These are phyloP conservation scores for Carex pumila DNA, from an alignment of 176 grass and related monocot genomes.

Conservation along the genomic window DNA sequence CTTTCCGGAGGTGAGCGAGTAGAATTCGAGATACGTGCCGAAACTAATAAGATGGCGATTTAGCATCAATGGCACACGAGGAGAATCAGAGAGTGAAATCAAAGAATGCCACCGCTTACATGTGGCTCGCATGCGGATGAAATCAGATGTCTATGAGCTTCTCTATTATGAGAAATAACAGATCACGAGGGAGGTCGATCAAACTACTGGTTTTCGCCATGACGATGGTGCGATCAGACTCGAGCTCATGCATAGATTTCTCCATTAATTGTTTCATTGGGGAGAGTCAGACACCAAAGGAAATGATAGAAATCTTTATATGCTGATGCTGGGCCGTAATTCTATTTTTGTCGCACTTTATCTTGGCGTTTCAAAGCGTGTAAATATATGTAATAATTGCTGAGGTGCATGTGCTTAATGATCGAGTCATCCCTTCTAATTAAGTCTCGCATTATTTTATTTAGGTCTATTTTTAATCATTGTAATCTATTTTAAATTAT, in stretches of 20 bases:
- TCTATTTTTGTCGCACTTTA: no score
- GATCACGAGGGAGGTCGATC: neutral
- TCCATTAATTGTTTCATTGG: neutral
- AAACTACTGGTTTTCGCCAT: neutral
- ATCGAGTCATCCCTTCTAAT: no score
- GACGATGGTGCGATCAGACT: neutral
- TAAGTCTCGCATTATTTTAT: no score
- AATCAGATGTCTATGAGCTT: slow-evolving; percentile 1
- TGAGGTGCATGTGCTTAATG: no score
- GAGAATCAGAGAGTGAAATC: neutral
- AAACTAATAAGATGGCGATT: neutral
- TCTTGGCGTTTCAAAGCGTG: no score
- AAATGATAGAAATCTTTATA: neutral
- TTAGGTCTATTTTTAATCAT: no score
- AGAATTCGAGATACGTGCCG: neutral
- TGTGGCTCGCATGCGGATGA: neutral
- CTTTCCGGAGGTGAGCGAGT: neutral
- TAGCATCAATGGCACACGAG: neutral
- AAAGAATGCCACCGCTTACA: neutral
- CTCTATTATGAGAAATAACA: neutral
- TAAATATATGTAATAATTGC: no score
- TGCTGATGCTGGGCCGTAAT: no score
- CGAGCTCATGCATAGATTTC: neutral
- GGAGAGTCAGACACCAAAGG: neutral
- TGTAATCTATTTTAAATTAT: no score